These are phyloP conservation scores for Chimonanthus praecox DNA, from an alignment of 164 flowering plant species.

Conservation along the genomic window DNA sequence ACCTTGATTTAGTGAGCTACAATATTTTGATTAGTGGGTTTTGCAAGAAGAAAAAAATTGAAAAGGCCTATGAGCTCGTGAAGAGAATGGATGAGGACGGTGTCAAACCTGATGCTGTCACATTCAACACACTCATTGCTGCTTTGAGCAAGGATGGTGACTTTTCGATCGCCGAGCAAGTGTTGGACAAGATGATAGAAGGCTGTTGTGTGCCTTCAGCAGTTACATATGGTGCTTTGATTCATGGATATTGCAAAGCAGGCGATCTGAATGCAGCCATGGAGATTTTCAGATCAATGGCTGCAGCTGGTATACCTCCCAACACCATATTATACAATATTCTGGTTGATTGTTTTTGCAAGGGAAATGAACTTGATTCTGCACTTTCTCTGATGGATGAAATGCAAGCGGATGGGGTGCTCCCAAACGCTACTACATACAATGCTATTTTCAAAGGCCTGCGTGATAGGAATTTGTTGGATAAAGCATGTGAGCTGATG, in stretches of 20 bases:
- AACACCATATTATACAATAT: conserved; percentile 72
- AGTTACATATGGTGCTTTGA: conserved; percentile 71
- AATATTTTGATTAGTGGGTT: conserved; percentile 60
- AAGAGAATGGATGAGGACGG: conserved; percentile 56
- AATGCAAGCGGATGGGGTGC: conserved; percentile 49
- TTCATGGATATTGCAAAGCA: conserved; percentile 52
- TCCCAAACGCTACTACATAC: conserved; percentile 47
- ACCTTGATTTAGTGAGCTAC: conserved; percentile 48
- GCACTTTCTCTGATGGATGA: conserved; percentile 65
- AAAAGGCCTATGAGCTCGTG: conserved; percentile 50
- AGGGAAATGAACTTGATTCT: conserved; percentile 33
- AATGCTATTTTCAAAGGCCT: conserved; percentile 75
- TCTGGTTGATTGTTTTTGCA: conserved; percentile 58
- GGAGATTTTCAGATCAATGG: conserved; percentile 52
- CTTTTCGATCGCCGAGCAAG: conserved; percentile 30
- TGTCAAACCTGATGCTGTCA: conserved; percentile 46
- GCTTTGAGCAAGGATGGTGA: conserved; percentile 49
- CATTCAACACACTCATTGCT: conserved; percentile 72
- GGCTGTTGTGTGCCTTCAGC: conserved; percentile 51
- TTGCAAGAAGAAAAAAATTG: conserved; percentile 55
- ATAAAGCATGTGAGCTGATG: conserved; percentile 60
- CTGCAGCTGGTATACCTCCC: conserved; percentile 36
- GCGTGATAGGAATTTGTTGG: conserved; percentile 38
- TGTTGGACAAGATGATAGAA: conserved; percentile 46
- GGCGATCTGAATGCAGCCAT: conserved; percentile 56